Evolutionary conservation across 441 rosid species (phyloP), one percentile per base, ranked within the genome.

Genomic region (Gossypium gossypioides): DNA sequence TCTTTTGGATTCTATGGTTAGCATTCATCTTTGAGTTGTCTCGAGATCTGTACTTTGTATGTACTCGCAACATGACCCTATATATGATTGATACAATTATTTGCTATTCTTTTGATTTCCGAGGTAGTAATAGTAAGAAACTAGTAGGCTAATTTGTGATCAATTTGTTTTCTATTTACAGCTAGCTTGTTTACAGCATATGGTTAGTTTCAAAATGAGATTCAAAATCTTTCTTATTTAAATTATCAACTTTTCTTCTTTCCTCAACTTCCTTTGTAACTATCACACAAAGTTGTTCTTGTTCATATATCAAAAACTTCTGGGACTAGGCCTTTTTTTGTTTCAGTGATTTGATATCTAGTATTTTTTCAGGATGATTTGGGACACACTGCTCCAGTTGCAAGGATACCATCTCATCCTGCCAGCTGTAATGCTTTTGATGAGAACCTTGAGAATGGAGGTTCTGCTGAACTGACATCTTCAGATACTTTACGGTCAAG

Each of bases 361-460:
- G 69, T 51, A 18, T 72, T 22, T 73, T 3, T 84, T 80, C 87
- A 95, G 99, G 94, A 85, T 78, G 97, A 89, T 72, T 22, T 84
- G 83, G 91, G 87, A 44, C 88, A 68, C 71, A 37, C 82, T 60
- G 62, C 80, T 56, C 81, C 83, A 0, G 81, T 82, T 16, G 2
- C 80, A 0, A 82, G 88, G 68, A 87, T 75, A 40, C 88, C 88
- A 22, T 94, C 99, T 74, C 97, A 97, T 61, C 44, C 44, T 8
- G 12, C 44, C 12, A 40, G 44, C 44, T 0, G 44, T 40, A 40
- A 40, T 40, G 12, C 96, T 22, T 92, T 92, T 75, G 85, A 79
- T 77, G 94, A 93, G 66, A 87, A 82, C 72, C 71, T 72, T 2
- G 92, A 88, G 29, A 42, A 69, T 1, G 48, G 77, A 1, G 77